Percentiles rank a stretch among this genome's conserved stretches.
phyloP scores from a whole-genome alignment of 495 filamentous ascomycete genomes.

The Penicillium samsonianum region DNA sequence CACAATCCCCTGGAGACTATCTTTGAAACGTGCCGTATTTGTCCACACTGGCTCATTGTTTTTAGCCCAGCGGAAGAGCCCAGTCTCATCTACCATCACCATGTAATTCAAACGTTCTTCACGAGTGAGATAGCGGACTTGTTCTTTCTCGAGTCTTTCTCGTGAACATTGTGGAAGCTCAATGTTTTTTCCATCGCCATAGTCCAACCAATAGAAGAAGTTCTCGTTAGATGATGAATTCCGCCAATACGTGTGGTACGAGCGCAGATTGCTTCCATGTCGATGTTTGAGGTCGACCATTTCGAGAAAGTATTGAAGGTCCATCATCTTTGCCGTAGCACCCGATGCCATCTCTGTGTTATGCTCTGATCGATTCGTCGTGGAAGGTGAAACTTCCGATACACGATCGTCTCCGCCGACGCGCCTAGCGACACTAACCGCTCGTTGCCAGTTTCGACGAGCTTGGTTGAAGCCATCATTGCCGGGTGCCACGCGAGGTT shows the following conservation, averaged over 20 bases:
- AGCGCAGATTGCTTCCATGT: conserved; percentile 80
- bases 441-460: conserved; percentile 72
- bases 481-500: conserved; percentile 27
- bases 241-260: conserved; percentile 86
- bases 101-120: conserved; percentile 74
- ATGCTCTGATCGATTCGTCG: conserved; percentile 22
- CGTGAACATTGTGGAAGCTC: conserved; percentile 62
- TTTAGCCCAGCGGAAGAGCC: conserved; percentile 76
- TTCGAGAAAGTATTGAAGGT: conserved; percentile 86
- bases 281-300: conserved; percentile 91
- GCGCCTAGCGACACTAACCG: conserved; percentile 65
- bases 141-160: conserved; percentile 65
- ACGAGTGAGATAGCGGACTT: conserved; percentile 70
- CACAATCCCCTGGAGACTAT: conserved; percentile 79
- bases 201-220: conserved; percentile 96
- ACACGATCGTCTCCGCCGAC: conserved; percentile 59
- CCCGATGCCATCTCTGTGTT: conserved; percentile 33
- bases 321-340: conserved; percentile 74
- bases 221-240: conserved; percentile 73
- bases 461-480: conserved; percentile 42
- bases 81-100: conserved; percentile 66
- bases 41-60: conserved; percentile 77
- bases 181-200: conserved; percentile 66
- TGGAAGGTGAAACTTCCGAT: conserved; percentile 28
- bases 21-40: conserved; percentile 64